A percentile compares a stretch with the other conserved stretches of the same genome.
Conservation (phyloP, 2,329 filamentous ascomycete genomes). For the Cercospora sesami region DNA sequence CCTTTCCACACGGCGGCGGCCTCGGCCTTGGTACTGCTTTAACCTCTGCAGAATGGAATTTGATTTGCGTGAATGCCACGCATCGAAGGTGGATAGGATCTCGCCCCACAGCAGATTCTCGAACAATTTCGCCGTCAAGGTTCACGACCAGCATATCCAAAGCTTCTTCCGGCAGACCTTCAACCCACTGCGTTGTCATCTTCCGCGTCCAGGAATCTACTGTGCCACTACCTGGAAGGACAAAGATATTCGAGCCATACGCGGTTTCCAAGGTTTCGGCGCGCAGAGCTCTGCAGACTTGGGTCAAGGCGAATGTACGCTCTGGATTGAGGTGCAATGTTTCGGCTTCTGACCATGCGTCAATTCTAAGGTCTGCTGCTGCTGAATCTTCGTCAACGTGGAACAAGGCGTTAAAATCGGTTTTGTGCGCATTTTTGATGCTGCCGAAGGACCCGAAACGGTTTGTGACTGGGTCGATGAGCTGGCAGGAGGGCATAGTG, state of each 20-base stretch:
- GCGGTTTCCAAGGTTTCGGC: not conserved
- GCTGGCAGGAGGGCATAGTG: not conserved
- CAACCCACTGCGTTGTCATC: not conserved
- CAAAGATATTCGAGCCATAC: constrained; percentile 4
- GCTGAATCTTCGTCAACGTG: not conserved
- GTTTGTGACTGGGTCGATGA: not conserved
- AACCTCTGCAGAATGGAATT: not conserved
- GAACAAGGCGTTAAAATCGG: not conserved
- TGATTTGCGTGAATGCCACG: not conserved
- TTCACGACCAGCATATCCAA: not conserved
- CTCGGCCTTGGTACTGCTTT: not conserved
- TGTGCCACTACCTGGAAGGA: not conserved
- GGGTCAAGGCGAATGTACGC: not conserved
- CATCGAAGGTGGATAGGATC: not conserved
- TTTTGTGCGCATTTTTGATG: not conserved
- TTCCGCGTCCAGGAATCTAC: not conserved
- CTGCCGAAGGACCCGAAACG: not conserved
- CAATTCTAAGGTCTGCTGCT: not conserved
- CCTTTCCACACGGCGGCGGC: not conserved
- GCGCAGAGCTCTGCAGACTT: constrained; percentile 3
- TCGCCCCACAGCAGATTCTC: not conserved
- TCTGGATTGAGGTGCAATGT: not conserved
- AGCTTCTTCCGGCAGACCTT: not conserved
- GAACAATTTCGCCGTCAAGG: not conserved
- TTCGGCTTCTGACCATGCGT: not conserved